phyloP scores from a whole-genome alignment of 2,329 filamentous ascomycete species.

The Hawksworthiomyces lignivorus region DNA sequence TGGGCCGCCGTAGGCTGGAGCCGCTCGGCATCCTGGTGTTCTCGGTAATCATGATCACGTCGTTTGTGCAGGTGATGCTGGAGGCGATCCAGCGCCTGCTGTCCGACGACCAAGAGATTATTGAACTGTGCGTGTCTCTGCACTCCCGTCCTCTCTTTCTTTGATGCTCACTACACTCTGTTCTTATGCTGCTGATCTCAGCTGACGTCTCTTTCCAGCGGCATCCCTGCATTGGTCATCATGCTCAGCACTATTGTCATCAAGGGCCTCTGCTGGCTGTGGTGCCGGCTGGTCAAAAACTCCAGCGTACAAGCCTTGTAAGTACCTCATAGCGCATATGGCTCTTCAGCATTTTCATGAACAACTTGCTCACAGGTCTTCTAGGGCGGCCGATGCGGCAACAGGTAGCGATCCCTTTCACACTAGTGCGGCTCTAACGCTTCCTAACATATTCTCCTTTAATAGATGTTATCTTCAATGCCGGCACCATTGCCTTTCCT shows the following conservation, averaged over 20 bases:
- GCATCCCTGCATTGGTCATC: conserved; percentile 64
- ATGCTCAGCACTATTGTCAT: conserved; percentile 77
- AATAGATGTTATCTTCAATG: conserved; percentile 75
- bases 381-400: conserved; percentile 23
- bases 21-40: conserved; percentile 76
- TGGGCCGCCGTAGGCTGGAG: conserved; percentile 68
- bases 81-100: conserved; percentile 60
- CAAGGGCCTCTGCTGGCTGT: conserved; percentile 77
- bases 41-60: conserved; percentile 79
- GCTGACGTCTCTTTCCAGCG: conserved; percentile 22
- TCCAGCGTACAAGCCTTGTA: conserved; percentile 74
- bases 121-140: conserved; percentile 48
- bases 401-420: conserved; percentile 10
- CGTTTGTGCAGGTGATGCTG: conserved; percentile 70
- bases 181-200: neutral
- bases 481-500: conserved; percentile 81
- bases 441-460: neutral
- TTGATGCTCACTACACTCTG: neutral
- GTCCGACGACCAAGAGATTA: conserved; percentile 54
- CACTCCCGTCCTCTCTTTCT: neutral
- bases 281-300: conserved; percentile 80
- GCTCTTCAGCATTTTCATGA: neutral
- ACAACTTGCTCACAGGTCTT: neutral
- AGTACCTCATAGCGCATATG: too few species aligned
- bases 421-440: neutral